Evolutionary conservation across 495 filamentous ascomycete genomes (phyloP).

Genomic region (Friedmanniomyces endolithicus): DNA sequence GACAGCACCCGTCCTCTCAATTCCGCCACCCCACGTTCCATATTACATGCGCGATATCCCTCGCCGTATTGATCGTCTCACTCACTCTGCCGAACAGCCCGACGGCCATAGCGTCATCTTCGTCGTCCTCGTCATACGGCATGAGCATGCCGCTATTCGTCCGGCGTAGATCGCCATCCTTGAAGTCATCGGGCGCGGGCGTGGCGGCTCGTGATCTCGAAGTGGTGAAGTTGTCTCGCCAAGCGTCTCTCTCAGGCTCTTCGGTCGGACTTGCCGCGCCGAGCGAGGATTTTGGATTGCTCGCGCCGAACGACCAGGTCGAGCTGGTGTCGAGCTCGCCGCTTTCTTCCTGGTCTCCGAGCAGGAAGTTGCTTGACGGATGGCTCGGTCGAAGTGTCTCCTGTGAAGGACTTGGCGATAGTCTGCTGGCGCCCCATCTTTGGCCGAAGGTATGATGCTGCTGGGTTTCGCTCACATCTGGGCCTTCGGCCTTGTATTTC

Average conservation of each 20-base stretch:
- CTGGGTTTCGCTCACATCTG: slow-evolving; percentile 40
- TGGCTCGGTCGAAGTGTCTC: slow-evolving; percentile 63
- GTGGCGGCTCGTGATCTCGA: not conserved
- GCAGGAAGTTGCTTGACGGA: slow-evolving; percentile 56
- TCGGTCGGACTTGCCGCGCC: slow-evolving; percentile 1
- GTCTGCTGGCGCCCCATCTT: slow-evolving; percentile 34
- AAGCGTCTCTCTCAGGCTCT: not conserved
- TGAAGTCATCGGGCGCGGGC: slow-evolving; percentile 1
- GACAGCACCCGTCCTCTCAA: not conserved
- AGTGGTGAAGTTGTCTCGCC: not conserved
- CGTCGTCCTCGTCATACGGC: slow-evolving; percentile 64
- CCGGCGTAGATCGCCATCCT: slow-evolving; percentile 41
- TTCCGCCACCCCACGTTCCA: slow-evolving; percentile 80
- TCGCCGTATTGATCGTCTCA: slow-evolving; percentile 91
- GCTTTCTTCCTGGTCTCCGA: slow-evolving; percentile 49
- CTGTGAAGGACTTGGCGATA: slow-evolving; percentile 60
- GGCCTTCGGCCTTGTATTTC: slow-evolving; percentile 74
- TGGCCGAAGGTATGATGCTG: slow-evolving; percentile 26
- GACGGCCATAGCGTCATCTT: slow-evolving; percentile 45
- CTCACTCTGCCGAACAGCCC: slow-evolving; percentile 69
- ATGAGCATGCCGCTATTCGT: slow-evolving; percentile 77
- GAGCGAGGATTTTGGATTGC: slow-evolving; percentile 17
- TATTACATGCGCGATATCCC: slow-evolving; percentile 57
- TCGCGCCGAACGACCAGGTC: slow-evolving; percentile 17
- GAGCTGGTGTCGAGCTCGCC: slow-evolving; percentile 32